Evolutionary conservation across 176 grass and related monocot species (phyloP).

Genomic region (Thinopyrum elongatum): DNA sequence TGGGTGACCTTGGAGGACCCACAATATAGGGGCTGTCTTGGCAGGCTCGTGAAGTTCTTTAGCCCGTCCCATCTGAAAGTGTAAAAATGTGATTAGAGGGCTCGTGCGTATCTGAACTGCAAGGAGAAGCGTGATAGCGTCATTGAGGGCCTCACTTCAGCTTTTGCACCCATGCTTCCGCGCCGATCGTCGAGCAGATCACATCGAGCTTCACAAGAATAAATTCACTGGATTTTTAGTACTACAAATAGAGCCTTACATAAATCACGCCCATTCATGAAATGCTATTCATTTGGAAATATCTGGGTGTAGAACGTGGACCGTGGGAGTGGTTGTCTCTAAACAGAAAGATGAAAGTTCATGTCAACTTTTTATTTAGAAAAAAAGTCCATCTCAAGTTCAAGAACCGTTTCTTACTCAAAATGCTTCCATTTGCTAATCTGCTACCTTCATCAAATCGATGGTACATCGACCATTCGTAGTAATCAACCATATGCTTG

Average conservation of each 20-base stretch:
- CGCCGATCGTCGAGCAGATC: slow-evolving; percentile 63
- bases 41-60: slow-evolving; percentile 38
- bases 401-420: too few relatives aligned
- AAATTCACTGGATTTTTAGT: not conserved
- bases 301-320: too few relatives aligned
- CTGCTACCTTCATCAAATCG: too few relatives aligned
- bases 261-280: not conserved
- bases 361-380: too few relatives aligned
- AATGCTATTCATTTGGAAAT: not conserved
- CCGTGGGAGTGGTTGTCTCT: too few relatives aligned
- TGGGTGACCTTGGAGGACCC: slow-evolving; percentile 32
- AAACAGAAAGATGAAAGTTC: too few relatives aligned
- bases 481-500: too few relatives aligned
- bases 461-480: too few relatives aligned
- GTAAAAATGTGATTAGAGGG: not conserved
- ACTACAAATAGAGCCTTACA: not conserved
- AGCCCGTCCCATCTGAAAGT: slow-evolving; percentile 44
- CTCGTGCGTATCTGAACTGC: not conserved
- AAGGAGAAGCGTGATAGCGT: not conserved
- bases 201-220: slow-evolving; percentile 53
- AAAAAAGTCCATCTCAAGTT: too few relatives aligned
- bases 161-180: slow-evolving; percentile 73
- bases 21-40: slow-evolving; percentile 43
- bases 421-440: too few relatives aligned
- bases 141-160: slow-evolving; percentile 46